phyloP scores from a whole-genome alignment of 768 basidiomycete genomes.

The Auriscalpium vulgare region DNA sequence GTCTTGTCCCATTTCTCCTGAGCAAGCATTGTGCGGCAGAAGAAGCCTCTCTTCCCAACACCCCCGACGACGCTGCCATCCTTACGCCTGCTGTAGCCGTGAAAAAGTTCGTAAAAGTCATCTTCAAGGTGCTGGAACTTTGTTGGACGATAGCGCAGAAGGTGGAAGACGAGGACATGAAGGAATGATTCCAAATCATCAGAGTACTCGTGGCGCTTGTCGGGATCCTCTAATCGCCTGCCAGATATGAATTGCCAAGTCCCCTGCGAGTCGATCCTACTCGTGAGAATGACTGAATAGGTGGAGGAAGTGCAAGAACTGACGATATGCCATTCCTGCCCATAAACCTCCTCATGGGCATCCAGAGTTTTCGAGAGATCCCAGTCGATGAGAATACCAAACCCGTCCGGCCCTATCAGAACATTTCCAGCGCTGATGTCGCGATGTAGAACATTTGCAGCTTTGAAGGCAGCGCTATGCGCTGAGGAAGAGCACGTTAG shows the following conservation, averaged over 20 bases:
- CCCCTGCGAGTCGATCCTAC: neutral
- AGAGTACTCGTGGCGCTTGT: neutral
- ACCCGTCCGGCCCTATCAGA: neutral
- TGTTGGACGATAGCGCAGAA: neutral
- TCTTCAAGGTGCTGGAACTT: neutral
- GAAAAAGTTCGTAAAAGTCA: neutral
- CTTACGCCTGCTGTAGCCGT: neutral
- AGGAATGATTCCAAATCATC: neutral
- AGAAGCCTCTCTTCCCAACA: neutral
- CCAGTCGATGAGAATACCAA: slow-evolving; percentile 4
- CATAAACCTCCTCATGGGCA: neutral
- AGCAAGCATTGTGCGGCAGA: neutral
- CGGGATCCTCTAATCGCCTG: neutral
- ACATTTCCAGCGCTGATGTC: slow-evolving; percentile 10
- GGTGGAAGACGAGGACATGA: neutral
- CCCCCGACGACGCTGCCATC: neutral
- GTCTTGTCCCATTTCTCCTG: neutral
- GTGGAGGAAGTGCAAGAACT: neutral
- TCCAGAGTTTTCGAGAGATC: neutral
- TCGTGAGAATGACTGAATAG: neutral
- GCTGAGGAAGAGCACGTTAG: neutral
- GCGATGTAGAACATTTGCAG: neutral
- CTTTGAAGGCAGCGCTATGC: neutral
- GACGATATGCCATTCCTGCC: neutral
- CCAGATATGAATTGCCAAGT: neutral